Evolutionary conservation across 2,329 filamentous ascomycete genomes (phyloP), one percentile per base, ranked within the genome.

Genomic region (Didymella sp.): DNA sequence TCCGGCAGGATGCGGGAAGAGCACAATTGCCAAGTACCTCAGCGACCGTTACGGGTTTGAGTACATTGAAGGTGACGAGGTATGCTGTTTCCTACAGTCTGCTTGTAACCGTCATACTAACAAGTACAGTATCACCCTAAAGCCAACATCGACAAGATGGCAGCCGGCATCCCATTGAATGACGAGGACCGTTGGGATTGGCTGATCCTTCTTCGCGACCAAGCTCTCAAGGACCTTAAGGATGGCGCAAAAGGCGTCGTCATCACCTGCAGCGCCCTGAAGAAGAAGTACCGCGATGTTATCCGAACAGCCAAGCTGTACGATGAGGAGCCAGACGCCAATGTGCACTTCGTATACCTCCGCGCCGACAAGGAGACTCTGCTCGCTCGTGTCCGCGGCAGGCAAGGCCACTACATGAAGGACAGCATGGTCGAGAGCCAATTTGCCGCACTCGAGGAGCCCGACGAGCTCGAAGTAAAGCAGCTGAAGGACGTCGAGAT

Each of bases 151-250:
- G 88, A 93, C 51, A 99, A 98, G 79, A 99, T 99, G 95, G 83
- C 85, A 71, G 84, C 83, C 66, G 91, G 91, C 65, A 88, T 87
- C 54, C 92, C 95, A 2, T 83, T 99, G 31, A 96, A 90, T 53
- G 95, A 99, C 73, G 89, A 88, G 58, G 95, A 99, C 78, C 89
- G 95, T 62, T 98, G 95, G 95, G 94, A 97, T 80, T 99, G 95
- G 95, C 87, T 99, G 17, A 80, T 81, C 51, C 64, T 76, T 6
- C 75, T 82, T 9, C 78, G 81, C 63, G 78, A 82, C 62, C 70
- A 79, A 64, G 76, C 79, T 4, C 67, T 81, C 58, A 62, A 58
- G 17, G 65, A 75, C 6, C 63, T 79, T 42, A 67, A 70, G 44
- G 42, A 70, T 2, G 73, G 76, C 7, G 65, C 73, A 25, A 67